Conservation (phyloP, 2,329 filamentous ascomycete genomes). For the Pyricularia grisea region DNA sequence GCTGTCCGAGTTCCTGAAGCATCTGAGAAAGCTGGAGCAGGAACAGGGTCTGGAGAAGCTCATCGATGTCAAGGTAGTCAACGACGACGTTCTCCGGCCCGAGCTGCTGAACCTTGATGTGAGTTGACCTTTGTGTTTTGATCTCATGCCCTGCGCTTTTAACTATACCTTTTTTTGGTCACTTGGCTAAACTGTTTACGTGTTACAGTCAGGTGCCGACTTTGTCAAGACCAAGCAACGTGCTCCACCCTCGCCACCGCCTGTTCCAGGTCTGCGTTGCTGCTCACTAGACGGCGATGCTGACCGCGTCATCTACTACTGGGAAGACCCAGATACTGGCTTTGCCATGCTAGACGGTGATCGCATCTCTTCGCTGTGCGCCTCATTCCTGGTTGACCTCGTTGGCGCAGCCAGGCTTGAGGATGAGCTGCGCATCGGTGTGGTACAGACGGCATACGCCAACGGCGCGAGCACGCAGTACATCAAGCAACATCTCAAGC, state of each 20-base stretch:
- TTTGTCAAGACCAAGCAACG: slow-evolving; percentile 96
- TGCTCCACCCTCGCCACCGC: slow-evolving; percentile 74
- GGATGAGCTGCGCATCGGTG: slow-evolving; percentile 77
- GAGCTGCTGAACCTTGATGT: slow-evolving; percentile 85
- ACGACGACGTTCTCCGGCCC: slow-evolving; percentile 85
- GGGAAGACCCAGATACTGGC: slow-evolving; percentile 67
- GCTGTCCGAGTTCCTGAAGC: slow-evolving; percentile 75
- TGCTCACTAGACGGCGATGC: slow-evolving; percentile 93
- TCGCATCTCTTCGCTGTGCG: slow-evolving; percentile 83
- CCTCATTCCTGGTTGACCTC: slow-evolving; percentile 81
- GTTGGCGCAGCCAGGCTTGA: slow-evolving; percentile 69
- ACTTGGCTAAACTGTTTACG: slow-evolving; percentile 8
- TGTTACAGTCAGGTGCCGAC: slow-evolving; percentile 74
- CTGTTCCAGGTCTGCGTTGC: slow-evolving; percentile 65
- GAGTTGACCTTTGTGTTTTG: slow-evolving; percentile 21
- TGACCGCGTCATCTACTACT: slow-evolving; percentile 94
- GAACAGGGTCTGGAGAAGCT: slow-evolving; percentile 37
- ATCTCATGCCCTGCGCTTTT: not conserved
- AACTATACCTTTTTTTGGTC: not conserved
- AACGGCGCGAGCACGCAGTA: slow-evolving; percentile 93
- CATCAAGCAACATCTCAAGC: slow-evolving; percentile 75
- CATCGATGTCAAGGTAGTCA: slow-evolving; percentile 71
- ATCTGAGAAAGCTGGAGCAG: slow-evolving; percentile 56
- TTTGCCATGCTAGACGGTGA: slow-evolving; percentile 95
- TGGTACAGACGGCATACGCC: slow-evolving; percentile 95